Evolutionary conservation across 116 monocot species (phyloP), one percentile per base, ranked within the genome.

Genomic region (Iris pallida): DNA sequence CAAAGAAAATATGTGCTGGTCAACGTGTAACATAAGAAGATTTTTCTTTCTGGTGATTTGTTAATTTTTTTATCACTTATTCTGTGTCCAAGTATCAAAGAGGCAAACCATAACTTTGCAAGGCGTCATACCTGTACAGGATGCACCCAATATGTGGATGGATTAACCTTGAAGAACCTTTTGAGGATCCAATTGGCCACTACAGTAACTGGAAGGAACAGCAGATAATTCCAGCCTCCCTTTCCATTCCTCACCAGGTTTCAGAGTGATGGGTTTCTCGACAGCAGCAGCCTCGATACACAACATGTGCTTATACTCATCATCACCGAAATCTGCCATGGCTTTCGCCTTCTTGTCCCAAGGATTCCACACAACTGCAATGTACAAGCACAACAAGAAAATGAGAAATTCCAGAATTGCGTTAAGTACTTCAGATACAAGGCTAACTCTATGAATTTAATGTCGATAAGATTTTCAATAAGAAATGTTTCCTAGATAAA

Each of bases 301-400:
- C 2, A 95, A 61, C 95, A 95, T 95, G 15, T 84, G 70, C 68
- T 91, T 91, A 71, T 88, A 95, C 18, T 95, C 95, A 16, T 95
- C 88, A 65, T 95, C 91, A 4, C 88, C 95, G 79, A 95, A 78
- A 82, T 95, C 95, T 40, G 68, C 44, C 76, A 95, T 88, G 16
- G 88, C 68, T 71, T 88, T 95, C 15, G 88, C 83, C 61, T 86
- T 90, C 74, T 88, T 95, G 69, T 91, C 91, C 95, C 95, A 95
- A 14, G 95, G 95, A 78, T 95, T 95, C 95, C 95, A 95, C 7
- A 95, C 86, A 62, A 91, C 95, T 95, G 70, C 61, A 78, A 20
- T 14, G 16, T 68, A 61, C 4, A 8, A 49, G 46, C 40, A 66
- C 9, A 8, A 4, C 15, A 7, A 66, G 13, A 45, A 19, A 47